Conservation (phyloP, 129 eudicot species). For the Centrapalus pauciflorus region DNA sequence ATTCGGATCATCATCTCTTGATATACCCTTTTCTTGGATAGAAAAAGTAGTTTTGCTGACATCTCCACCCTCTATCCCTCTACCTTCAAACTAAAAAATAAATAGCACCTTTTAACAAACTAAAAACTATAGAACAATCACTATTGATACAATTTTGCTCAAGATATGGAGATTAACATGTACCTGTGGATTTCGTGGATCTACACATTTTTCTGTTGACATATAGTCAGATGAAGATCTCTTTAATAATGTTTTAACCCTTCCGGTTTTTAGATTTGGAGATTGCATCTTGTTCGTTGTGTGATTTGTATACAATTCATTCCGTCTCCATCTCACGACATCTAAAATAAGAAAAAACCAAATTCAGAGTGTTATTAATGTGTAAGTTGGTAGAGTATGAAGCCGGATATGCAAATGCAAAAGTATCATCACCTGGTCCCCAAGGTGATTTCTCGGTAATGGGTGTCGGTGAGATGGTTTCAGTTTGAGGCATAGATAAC, state of each 20-base stretch:
- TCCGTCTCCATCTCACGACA: constrained; percentile 34
- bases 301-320: constrained; percentile 27
- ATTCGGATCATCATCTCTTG: constrained; percentile 51
- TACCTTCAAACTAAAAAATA: constrained; percentile 37
- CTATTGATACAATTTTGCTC: neutral
- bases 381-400: no score
- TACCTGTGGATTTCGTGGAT: constrained; percentile 46
- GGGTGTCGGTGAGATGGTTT: no score
- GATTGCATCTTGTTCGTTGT: constrained; percentile 27
- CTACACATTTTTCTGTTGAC: constrained; percentile 36
- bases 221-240: constrained; percentile 31
- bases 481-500: no score
- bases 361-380: neutral
- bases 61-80: constrained; percentile 22
- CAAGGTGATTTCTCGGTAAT: no score
- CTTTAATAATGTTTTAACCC: constrained; percentile 35
- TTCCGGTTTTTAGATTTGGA: constrained; percentile 26
- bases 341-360: constrained; percentile 24
- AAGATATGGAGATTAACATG: neutral
- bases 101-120: neutral
- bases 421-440: constrained; percentile 26
- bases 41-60: constrained; percentile 14
- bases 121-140: neutral
- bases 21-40: constrained; percentile 31
- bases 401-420: neutral